Evolutionary conservation across 2,329 filamentous ascomycete species (phyloP).

Genomic region (Colletotrichum zoysiae): DNA sequence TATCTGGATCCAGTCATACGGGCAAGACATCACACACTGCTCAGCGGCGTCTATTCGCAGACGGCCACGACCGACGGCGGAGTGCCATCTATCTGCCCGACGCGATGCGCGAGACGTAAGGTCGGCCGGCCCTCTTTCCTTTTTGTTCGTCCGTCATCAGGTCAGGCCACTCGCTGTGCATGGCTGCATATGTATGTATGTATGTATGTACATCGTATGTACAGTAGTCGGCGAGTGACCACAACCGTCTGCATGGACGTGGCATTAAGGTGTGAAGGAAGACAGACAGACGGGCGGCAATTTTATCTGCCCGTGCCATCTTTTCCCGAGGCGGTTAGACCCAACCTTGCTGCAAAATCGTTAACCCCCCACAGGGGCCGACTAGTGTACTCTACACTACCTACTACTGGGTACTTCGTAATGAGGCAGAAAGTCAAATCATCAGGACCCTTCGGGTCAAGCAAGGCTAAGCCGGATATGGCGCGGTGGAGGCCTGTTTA

Average conservation of each 20-base stretch:
- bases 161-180: slow-evolving; percentile 10
- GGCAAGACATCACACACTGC: neutral
- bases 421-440: slow-evolving; percentile 32
- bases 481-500: slow-evolving; percentile 19
- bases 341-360: slow-evolving; percentile 10
- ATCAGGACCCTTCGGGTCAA: neutral
- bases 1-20: slow-evolving; percentile 10
- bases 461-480: slow-evolving; percentile 26
- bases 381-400: neutral
- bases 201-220: too few relatives aligned
- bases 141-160: slow-evolving; percentile 1
- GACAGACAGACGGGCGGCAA: neutral
- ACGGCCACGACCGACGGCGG: neutral
- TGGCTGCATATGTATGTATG: neutral
- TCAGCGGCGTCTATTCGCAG: neutral
- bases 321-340: slow-evolving; percentile 30
- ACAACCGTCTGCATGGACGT: slow-evolving; percentile 1
- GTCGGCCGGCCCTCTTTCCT: neutral
- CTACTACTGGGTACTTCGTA: neutral
- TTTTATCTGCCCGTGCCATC: slow-evolving; percentile 5
- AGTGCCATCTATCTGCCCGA: slow-evolving; percentile 3
- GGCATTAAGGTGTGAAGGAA: slow-evolving; percentile 9
- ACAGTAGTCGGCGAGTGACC: neutral
- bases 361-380: slow-evolving; percentile 8
- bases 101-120: neutral